Evolutionary conservation across 495 filamentous ascomycete species (phyloP).

Genomic region (Saxophila tyrrhenica): DNA sequence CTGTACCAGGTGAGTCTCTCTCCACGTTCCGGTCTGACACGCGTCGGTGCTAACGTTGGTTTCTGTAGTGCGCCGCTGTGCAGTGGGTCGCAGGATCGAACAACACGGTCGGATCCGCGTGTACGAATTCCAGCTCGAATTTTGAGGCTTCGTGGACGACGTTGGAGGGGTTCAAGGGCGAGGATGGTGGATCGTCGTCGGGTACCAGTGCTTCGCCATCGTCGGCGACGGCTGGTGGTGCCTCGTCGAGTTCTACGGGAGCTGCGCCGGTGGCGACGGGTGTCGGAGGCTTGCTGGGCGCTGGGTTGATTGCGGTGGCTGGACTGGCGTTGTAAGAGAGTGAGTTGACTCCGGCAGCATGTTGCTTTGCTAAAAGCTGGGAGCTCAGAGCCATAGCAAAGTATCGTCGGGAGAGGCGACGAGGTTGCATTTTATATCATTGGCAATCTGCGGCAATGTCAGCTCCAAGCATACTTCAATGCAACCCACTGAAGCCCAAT

Average conservation of each 20-base stretch:
- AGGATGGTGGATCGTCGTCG: background rate
- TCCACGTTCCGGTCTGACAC: no score
- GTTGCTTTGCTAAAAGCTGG: background rate
- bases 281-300: background rate
- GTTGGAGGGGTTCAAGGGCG: background rate
- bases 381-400: background rate
- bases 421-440: no score
- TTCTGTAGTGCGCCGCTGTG: conserved; percentile 14
- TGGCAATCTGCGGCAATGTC: no score
- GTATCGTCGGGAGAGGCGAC: background rate
- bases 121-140: background rate
- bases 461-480: no score
- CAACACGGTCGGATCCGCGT: background rate
- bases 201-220: background rate
- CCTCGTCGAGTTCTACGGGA: background rate
- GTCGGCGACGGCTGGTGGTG: background rate
- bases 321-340: background rate
- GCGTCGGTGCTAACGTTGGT: no score
- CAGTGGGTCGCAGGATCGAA: conserved; percentile 10
- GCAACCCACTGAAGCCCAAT: no score
- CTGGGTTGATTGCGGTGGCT: background rate
- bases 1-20: conserved; percentile 16
- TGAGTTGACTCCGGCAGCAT: background rate
- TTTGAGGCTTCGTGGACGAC: background rate
- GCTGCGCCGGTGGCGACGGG: background rate